A percentile compares a stretch with the other conserved stretches of the same genome.
phyloP scores from a whole-genome alignment of 2,329 filamentous ascomycete species.

The Daldinia eschscholtzii region DNA sequence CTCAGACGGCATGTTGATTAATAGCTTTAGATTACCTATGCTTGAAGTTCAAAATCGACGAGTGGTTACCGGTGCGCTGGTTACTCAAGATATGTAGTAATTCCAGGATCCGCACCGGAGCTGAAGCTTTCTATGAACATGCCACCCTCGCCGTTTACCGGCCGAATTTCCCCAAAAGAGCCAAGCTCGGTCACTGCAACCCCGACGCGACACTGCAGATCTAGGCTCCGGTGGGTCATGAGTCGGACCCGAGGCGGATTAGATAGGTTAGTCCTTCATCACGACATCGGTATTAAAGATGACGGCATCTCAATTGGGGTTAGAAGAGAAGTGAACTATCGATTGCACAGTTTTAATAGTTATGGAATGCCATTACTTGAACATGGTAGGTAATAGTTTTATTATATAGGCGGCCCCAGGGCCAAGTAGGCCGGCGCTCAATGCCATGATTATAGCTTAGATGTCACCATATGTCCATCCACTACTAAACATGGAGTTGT shows the following conservation, averaged over 20 bases:
- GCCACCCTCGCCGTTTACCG: background rate
- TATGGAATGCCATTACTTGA: background rate
- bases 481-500: background rate
- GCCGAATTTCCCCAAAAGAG: background rate
- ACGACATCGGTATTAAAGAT: conserved; percentile 1
- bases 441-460: conserved; percentile 25
- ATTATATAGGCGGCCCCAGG: background rate
- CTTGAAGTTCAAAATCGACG: background rate
- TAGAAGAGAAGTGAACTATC: background rate
- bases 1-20: conserved; percentile 43
- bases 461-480: conserved; percentile 14
- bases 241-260: background rate
- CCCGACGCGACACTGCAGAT: background rate
- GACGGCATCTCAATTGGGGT: background rate
- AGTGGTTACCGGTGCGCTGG: background rate
- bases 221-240: background rate
- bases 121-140: background rate
- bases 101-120: conserved; percentile 1
- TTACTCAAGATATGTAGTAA: background rate
- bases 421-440: background rate
- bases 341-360: background rate
- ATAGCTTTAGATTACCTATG: background rate
- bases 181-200: background rate
- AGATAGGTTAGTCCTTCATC: background rate
- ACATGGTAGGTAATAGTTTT: background rate